phyloP scores from a whole-genome alignment of 495 filamentous ascomycete genomes.

The Podospora australis region DNA sequence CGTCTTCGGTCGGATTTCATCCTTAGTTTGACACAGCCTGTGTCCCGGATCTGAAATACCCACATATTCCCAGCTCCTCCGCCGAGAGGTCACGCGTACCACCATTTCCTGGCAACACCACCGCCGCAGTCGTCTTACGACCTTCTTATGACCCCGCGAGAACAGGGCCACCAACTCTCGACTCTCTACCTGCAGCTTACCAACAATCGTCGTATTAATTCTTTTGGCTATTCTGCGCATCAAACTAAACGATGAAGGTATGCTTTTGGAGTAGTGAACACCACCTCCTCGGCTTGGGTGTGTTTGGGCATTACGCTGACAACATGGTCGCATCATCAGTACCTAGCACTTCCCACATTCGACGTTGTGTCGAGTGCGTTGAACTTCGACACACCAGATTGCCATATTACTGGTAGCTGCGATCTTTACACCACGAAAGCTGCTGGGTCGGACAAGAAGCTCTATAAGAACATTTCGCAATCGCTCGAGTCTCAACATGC shows the following conservation, averaged over 20 bases:
- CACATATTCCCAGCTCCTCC: background rate
- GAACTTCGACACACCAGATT: conserved; percentile 89
- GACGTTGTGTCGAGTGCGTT: conserved; percentile 83
- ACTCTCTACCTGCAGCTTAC: too few relatives aligned
- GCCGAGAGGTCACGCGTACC: background rate
- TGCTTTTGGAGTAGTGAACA: conserved; percentile 12
- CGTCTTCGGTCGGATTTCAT: too few relatives aligned
- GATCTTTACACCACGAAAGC: conserved; percentile 97
- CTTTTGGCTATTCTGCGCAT: conserved; percentile 6
- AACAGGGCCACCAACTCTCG: background rate
- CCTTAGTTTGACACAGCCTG: too few relatives aligned
- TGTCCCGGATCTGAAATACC: too few relatives aligned
- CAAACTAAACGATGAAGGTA: conserved; percentile 30
- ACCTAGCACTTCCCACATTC: conserved; percentile 81
- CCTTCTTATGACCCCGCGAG: background rate
- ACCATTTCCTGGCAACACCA: background rate
- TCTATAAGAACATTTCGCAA: conserved; percentile 90
- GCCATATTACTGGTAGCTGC: conserved; percentile 81
- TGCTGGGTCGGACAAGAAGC: conserved; percentile 86
- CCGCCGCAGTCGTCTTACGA: background rate
- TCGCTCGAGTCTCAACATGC: conserved; percentile 85
- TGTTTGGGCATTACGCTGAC: conserved; percentile 4
- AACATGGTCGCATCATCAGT: conserved; percentile 46
- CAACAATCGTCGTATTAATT: too few relatives aligned
- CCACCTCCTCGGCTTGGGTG: background rate